Evolutionary conservation across 371 early-diverging fungal species (phyloP).

Genomic region (Catenaria anguillulae): DNA sequence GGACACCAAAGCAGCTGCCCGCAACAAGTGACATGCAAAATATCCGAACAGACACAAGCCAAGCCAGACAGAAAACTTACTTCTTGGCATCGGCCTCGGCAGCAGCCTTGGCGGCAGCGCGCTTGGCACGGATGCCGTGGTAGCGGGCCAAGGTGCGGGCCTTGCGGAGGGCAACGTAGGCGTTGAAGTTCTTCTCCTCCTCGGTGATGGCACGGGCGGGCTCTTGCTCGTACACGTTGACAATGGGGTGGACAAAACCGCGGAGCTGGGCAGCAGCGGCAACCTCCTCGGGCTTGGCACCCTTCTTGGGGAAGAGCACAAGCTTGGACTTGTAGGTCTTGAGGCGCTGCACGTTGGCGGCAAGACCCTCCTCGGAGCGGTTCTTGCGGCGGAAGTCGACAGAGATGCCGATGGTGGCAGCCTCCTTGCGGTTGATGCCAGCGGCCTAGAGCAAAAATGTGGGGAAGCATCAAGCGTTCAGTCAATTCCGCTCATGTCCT

Average conservation of each 20-base stretch:
- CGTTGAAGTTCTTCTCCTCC: slow-evolving; percentile 63
- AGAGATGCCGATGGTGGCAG: slow-evolving; percentile 92
- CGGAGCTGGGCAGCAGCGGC: slow-evolving; percentile 55
- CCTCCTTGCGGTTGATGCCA: slow-evolving; percentile 88
- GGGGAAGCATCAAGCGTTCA: too few species aligned
- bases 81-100: slow-evolving; percentile 7
- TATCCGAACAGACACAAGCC: too few species aligned
- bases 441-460: too few species aligned
- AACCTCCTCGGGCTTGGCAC: too few species aligned
- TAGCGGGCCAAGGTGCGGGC: not conserved
- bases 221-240: slow-evolving; percentile 44
- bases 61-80: too few species aligned
- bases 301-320: slow-evolving; percentile 88
- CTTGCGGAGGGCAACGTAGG: slow-evolving; percentile 55
- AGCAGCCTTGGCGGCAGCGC: too few species aligned
- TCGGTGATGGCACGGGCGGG: slow-evolving; percentile 70
- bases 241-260: slow-evolving; percentile 55
- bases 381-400: slow-evolving; percentile 98
- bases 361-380: slow-evolving; percentile 87
- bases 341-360: slow-evolving; percentile 91
- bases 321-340: slow-evolving; percentile 90
- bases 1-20: too few species aligned
- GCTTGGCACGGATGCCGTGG: not conserved
- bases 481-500: too few species aligned
- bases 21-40: too few species aligned